Evolutionary conservation across 2,329 filamentous ascomycete species (phyloP).

Genomic region (Lachnellula hyalina): DNA sequence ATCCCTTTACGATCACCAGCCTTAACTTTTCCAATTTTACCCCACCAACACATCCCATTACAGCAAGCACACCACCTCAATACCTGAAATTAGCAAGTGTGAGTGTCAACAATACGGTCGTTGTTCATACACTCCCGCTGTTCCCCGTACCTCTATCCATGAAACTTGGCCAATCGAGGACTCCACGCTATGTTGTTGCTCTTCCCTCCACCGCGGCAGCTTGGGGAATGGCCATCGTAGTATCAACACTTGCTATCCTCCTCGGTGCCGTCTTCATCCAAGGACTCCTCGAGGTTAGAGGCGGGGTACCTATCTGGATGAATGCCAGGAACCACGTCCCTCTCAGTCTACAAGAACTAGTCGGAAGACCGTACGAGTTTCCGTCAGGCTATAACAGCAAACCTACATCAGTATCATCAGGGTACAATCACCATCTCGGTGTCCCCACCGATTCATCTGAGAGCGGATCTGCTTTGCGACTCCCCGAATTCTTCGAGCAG

Average conservation of each 20-base stretch:
- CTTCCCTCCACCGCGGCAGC: slow-evolving; percentile 23
- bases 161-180: slow-evolving; percentile 25
- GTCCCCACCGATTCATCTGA: slow-evolving; percentile 4
- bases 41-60: slow-evolving; percentile 24
- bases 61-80: slow-evolving; percentile 26
- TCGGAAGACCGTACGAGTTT: slow-evolving; percentile 25
- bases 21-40: slow-evolving; percentile 48
- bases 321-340: slow-evolving; percentile 23
- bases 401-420: not conserved
- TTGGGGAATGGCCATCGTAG: slow-evolving; percentile 17
- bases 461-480: not conserved
- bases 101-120: slow-evolving; percentile 30
- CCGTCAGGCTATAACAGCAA: slow-evolving; percentile 14
- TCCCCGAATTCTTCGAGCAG: slow-evolving; percentile 16
- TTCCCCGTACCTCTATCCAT: slow-evolving; percentile 29
- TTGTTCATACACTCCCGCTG: slow-evolving; percentile 32
- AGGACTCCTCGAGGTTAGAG: slow-evolving; percentile 28
- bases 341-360: slow-evolving; percentile 19
- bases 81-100: slow-evolving; percentile 31
- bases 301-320: slow-evolving; percentile 20
- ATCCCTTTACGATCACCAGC: slow-evolving; percentile 53
- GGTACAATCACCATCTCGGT: slow-evolving; percentile 7
- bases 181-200: slow-evolving; percentile 29
- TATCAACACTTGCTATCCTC: slow-evolving; percentile 21
- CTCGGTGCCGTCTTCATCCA: slow-evolving; percentile 26